Evolutionary conservation across 2,329 filamentous ascomycete species (phyloP).

Genomic region (Chaetoscypha palmicola): DNA sequence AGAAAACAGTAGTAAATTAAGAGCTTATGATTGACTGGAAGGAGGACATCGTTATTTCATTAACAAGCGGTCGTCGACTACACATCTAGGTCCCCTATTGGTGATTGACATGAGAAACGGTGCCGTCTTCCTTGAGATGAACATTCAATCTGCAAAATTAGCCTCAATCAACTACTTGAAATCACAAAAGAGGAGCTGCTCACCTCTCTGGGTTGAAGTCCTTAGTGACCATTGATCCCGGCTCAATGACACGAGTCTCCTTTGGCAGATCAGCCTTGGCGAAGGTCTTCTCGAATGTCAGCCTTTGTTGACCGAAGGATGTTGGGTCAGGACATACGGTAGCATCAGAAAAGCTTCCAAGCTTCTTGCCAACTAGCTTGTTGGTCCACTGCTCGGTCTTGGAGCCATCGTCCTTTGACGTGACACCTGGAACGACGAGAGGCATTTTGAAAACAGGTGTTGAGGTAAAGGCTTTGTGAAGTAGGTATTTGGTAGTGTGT

Average conservation of each 20-base stretch:
- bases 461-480: conserved; percentile 13
- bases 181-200: background rate
- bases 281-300: conserved; percentile 41
- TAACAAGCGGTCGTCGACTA: too few relatives aligned
- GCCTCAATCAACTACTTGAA: conserved; percentile 7
- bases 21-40: too few relatives aligned
- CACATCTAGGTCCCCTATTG: too few relatives aligned
- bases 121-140: conserved; percentile 52
- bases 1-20: too few relatives aligned
- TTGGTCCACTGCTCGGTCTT: conserved; percentile 52
- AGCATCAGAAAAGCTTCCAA: conserved; percentile 46
- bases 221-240: conserved; percentile 50
- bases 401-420: conserved; percentile 29
- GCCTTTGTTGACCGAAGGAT: background rate
- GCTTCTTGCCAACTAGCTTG: conserved; percentile 58
- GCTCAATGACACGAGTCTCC: conserved; percentile 48
- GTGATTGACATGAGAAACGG: conserved; percentile 51
- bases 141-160: conserved; percentile 50
- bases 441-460: conserved; percentile 44
- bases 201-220: conserved; percentile 40
- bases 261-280: conserved; percentile 53
- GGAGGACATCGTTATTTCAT: too few relatives aligned
- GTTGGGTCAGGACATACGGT: conserved; percentile 37
- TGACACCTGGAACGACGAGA: conserved; percentile 56
- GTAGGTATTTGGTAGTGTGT: conserved; percentile 8